Conservation (phyloP, 768 basidiomycete genomes). For the Kwoniella sp. region DNA sequence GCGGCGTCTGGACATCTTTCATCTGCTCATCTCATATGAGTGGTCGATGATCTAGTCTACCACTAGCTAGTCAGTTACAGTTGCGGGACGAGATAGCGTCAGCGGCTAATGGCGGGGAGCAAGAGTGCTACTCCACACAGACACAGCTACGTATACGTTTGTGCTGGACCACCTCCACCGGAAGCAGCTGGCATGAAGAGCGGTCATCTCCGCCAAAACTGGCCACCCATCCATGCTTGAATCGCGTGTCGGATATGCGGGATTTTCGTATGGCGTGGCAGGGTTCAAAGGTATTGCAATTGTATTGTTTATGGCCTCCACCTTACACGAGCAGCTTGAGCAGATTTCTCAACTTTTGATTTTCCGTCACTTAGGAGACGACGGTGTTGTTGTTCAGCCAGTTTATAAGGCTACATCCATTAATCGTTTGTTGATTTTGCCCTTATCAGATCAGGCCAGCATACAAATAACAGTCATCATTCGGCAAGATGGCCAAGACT, state of each 20-base stretch:
- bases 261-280: too few species aligned
- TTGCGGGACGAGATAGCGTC: neutral
- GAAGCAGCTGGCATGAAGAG: too few species aligned
- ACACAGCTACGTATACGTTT: neutral
- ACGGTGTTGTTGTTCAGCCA: neutral
- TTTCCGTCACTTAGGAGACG: neutral
- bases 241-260: too few species aligned
- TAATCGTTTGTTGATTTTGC: too few species aligned
- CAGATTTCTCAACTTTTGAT: conserved; percentile 25
- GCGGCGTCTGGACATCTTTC: neutral
- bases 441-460: too few species aligned
- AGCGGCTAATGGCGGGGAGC: conserved; percentile 1
- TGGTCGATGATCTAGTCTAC: too few species aligned
- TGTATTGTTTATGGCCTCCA: conserved; percentile 4
- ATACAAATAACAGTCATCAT: neutral
- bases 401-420: too few species aligned
- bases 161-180: conserved; percentile 20
- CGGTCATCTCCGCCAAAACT: too few species aligned
- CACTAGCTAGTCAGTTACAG: too few species aligned
- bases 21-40: too few species aligned
- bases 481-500: conserved; percentile 60
- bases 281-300: too few species aligned
- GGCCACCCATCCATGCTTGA: too few species aligned
- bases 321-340: conserved; percentile 10
- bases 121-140: neutral